Evolutionary conservation across 306 rosid genomes (phyloP).

Genomic region (Sicyos baderoa): DNA sequence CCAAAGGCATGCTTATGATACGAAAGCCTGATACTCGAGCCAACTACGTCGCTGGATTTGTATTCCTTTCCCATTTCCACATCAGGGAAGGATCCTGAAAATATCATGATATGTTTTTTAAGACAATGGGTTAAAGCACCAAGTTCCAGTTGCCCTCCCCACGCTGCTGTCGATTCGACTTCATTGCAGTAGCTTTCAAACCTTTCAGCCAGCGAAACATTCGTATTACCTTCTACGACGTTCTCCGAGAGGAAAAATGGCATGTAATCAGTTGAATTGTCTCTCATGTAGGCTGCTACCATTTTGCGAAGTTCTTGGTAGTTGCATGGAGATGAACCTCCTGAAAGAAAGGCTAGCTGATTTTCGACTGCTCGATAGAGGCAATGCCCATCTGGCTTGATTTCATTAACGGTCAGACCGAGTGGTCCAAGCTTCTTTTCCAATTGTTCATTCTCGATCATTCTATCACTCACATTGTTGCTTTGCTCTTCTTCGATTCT

Average conservation of each 20-base stretch:
- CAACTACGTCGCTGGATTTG: constrained; percentile 32
- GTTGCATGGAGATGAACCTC: constrained; percentile 54
- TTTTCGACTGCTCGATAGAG: constrained; percentile 82
- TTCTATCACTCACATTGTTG: constrained; percentile 57
- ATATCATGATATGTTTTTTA: constrained; percentile 67
- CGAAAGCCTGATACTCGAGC: constrained; percentile 59
- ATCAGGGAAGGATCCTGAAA: constrained; percentile 91
- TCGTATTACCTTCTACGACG: constrained; percentile 35
- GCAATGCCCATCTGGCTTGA: constrained; percentile 95
- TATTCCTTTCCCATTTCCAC: constrained; percentile 98
- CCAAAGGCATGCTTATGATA: constrained; percentile 94
- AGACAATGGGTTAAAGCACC: constrained; percentile 82
- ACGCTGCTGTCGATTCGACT: constrained; percentile 70
- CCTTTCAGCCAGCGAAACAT: constrained; percentile 37
- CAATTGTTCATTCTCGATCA: constrained; percentile 64
- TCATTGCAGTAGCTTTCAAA: constrained; percentile 79
- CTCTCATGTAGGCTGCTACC: constrained; percentile 74
- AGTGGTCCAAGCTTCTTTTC: constrained; percentile 71
- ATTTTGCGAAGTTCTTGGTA: constrained; percentile 72
- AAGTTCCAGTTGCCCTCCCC: constrained; percentile 98
- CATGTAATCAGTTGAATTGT: constrained; percentile 52
- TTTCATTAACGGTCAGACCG: constrained; percentile 57
- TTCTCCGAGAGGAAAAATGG: constrained; percentile 77
- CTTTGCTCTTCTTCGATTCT: constrained; percentile 80
- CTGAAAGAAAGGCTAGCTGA: constrained; percentile 48